These are phyloP conservation scores for Schizophyllum amplum DNA, from an alignment of 1,284 basidiomycete genomes.

Conservation along the genomic window DNA sequence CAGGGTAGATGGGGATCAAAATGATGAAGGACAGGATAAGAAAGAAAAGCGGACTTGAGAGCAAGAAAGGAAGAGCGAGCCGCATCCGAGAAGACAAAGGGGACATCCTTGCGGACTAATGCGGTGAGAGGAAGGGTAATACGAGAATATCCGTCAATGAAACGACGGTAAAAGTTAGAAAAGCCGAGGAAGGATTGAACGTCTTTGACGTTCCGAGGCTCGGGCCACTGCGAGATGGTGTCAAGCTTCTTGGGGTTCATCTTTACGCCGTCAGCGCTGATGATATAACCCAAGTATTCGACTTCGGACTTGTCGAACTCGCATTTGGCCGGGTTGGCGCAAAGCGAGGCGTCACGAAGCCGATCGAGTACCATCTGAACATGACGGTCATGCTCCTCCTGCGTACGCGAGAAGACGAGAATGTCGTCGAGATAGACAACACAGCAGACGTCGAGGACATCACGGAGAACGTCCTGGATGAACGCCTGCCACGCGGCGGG, in stretches of 20 bases:
- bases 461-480: conserved; percentile 6
- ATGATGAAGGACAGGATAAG: conserved; percentile 9
- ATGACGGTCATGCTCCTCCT: conserved; percentile 17
- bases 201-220: conserved; percentile 12
- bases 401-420: conserved; percentile 13
- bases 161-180: conserved; percentile 22
- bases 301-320: conserved; percentile 21
- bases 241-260: conserved; percentile 33
- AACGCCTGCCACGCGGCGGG: too few species aligned
- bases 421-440: conserved; percentile 20
- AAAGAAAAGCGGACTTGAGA: conserved; percentile 6
- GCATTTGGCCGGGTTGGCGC: conserved; percentile 30
- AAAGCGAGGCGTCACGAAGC: conserved; percentile 18
- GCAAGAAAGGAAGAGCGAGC: conserved; percentile 1
- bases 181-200: conserved; percentile 16
- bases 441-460: conserved; percentile 1
- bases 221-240: conserved; percentile 12
- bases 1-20: conserved; percentile 23
- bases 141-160: conserved; percentile 27
- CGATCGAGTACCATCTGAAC: conserved; percentile 16
- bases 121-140: conserved; percentile 10
- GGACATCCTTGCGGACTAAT: conserved; percentile 6
- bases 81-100: conserved; percentile 1
- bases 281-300: conserved; percentile 33
- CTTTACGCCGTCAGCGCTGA: conserved; percentile 22